Base-by-base conservation (phyloP, 192 early-diverging fungal species). In the Backusella circina region DNA sequence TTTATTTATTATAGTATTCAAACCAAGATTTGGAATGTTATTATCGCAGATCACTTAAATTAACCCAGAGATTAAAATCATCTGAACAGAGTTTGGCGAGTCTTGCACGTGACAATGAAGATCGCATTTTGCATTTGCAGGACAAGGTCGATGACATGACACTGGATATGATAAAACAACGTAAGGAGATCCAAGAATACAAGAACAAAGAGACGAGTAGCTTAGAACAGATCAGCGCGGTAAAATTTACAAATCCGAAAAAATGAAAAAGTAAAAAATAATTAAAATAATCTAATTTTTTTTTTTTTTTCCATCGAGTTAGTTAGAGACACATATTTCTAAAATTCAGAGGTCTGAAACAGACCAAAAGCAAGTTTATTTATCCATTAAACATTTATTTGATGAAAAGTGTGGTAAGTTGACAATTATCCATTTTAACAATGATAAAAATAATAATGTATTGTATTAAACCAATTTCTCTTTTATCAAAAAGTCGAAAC, bases 71-170 rank as follows among this genome's bases (percentile, higher is more conserved):
- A 30, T 35, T 84, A 21, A 84, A 84, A 74, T 75, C 76, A 69
- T 80, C 77, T 33, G 83, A 84, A 54, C 74, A 75, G 7, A 79
- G 78, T 72, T 69, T 84, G 44, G 77, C 83, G 21, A 72, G 65
- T 30, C 79, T 84, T 70, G 71, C 83, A 26, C 77, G 78, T 72
- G 77, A 84, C 54, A 78, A 84, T 74, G 83, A 84, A 30, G 78
- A 82, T 61, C 83, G 83, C 47, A 84, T 84, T 65, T 71, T 75
- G 31, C 65, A 75, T 35, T 54, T 84, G 35, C 80, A 81, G 36
- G 71, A 82, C 21, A 80, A 72, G 31, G 75, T 84, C n/a, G 83
- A 84, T 32, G 83, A 84, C 31, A 81, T 82, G 73, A 84, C 71
- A 21, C 26, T 72, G 18, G 72, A 82, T 32, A 44, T 84, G 23